A percentile compares a stretch with the other conserved stretches of the same genome.
Evolutionary conservation across 2,329 filamentous ascomycete species (phyloP).

Genomic region (Sclerotiophoma versabilis): DNA sequence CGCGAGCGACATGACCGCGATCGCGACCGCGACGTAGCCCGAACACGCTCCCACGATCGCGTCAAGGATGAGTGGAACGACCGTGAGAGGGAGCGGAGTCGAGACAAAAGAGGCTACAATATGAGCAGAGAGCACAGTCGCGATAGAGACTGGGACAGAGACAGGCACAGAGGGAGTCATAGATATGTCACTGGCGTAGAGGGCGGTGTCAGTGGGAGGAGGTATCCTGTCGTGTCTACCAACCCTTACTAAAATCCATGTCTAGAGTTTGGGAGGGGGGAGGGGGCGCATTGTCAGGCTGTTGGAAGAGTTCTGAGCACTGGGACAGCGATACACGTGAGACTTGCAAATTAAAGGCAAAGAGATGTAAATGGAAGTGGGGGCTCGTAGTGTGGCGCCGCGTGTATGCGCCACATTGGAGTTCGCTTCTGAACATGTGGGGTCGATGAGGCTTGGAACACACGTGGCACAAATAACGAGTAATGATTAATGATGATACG

Average conservation of each 20-base stretch:
- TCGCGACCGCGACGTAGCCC: conserved; percentile 23
- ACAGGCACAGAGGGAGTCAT: conserved; percentile 28
- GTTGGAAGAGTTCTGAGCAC: conserved; percentile 31
- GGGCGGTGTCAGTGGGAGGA: conserved; percentile 44
- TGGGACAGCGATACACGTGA: not conserved
- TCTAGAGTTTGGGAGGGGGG: conserved; percentile 25
- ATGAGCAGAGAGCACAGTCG: conserved; percentile 22
- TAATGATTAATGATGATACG: conserved; percentile 10
- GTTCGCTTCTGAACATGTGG: conserved; percentile 3
- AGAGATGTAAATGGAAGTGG: not conserved
- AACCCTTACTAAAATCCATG: conserved; percentile 28
- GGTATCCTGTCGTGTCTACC: conserved; percentile 36
- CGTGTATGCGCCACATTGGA: too few species aligned
- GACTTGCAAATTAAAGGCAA: not conserved
- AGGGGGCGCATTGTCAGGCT: conserved; percentile 26
- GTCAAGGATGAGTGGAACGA: conserved; percentile 38
- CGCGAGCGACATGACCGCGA: conserved; percentile 28
- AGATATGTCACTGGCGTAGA: conserved; percentile 46
- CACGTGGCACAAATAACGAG: conserved; percentile 5
- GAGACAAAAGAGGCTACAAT: conserved; percentile 21
- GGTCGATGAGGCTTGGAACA: not conserved
- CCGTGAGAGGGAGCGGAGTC: conserved; percentile 23
- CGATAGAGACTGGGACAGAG: conserved; percentile 25
- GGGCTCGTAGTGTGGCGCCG: not conserved
- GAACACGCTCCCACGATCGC: conserved; percentile 40